phyloP scores from a whole-genome alignment of 306 rosid genomes.

The Dalbergia cultrata region DNA sequence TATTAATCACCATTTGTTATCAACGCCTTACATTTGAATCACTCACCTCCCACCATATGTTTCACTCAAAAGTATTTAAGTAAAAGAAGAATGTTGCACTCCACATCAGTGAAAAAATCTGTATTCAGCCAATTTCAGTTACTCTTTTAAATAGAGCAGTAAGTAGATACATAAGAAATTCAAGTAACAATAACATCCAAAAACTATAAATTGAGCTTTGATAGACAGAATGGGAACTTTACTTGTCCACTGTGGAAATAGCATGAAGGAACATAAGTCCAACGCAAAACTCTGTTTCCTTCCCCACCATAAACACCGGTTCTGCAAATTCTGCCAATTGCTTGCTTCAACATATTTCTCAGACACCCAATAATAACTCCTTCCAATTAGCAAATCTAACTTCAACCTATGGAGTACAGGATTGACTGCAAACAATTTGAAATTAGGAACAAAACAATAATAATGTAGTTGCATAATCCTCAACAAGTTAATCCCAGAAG shows the following conservation, averaged over 20 bases:
- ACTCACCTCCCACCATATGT: too few species aligned
- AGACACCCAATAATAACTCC: slow-evolving; percentile 11
- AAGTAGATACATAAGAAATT: slow-evolving; percentile 13
- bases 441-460: background rate
- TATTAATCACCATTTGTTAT: too few species aligned
- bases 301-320: slow-evolving; percentile 53
- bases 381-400: slow-evolving; percentile 17
- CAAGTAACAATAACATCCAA: background rate
- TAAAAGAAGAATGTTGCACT: too few species aligned
- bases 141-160: background rate
- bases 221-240: slow-evolving; percentile 22
- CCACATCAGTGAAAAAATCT: background rate
- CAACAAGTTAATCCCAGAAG: too few species aligned
- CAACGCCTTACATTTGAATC: too few species aligned
- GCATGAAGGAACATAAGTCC: slow-evolving; percentile 57
- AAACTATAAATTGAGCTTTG: background rate
- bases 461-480: too few species aligned
- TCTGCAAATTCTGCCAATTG: slow-evolving; percentile 57
- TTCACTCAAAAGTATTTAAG: too few species aligned
- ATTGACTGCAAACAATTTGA: slow-evolving; percentile 3
- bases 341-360: slow-evolving; percentile 70
- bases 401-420: background rate
- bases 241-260: slow-evolving; percentile 75
- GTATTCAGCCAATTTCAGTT: slow-evolving; percentile 1
- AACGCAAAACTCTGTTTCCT: slow-evolving; percentile 56